Evolutionary conservation across 2,329 filamentous ascomycete species (phyloP).

Genomic region (Scytalidium sp.): DNA sequence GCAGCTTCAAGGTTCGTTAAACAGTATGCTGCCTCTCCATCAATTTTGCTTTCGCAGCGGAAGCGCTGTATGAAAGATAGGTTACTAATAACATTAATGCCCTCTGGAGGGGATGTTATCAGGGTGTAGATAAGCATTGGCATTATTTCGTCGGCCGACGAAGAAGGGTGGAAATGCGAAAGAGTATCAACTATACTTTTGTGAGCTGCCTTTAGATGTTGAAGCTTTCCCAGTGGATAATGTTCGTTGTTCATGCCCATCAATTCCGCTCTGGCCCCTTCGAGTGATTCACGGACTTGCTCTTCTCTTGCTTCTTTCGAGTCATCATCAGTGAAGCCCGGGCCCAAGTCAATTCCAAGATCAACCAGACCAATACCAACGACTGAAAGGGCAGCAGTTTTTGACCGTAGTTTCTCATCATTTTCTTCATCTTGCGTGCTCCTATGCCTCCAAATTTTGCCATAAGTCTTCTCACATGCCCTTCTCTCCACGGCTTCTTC

Average conservation of each 20-base stretch:
- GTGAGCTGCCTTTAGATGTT: conserved; percentile 82
- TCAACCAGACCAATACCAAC: conserved; percentile 88
- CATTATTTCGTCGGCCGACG: conserved; percentile 94
- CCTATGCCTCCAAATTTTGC: conserved; percentile 85
- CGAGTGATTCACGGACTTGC: conserved; percentile 71
- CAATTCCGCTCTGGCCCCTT: conserved; percentile 68
- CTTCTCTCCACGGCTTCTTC: conserved; percentile 91
- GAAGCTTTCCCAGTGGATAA: conserved; percentile 88
- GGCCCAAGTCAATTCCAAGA: conserved; percentile 72
- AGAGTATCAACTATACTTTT: conserved; percentile 91
- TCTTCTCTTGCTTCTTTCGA: conserved; percentile 57
- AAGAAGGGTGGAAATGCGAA: conserved; percentile 66
- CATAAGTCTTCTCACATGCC: conserved; percentile 81
- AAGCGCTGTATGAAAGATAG: conserved; percentile 93
- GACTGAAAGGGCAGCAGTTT: conserved; percentile 85
- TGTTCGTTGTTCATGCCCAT: conserved; percentile 81
- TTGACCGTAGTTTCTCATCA: conserved; percentile 91
- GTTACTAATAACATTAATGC: conserved; percentile 89
- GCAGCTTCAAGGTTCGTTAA: conserved; percentile 94
- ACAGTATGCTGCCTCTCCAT: conserved; percentile 94
- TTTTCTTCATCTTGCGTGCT: conserved; percentile 91
- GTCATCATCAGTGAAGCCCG: conserved; percentile 51
- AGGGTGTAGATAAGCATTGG: conserved; percentile 95
- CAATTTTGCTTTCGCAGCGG: conserved; percentile 78
- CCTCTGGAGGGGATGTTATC: conserved; percentile 83